These are phyloP conservation scores for Apophysomyces elegans DNA, from an alignment of 371 early-diverging fungal genomes.

Conservation along the genomic window DNA sequence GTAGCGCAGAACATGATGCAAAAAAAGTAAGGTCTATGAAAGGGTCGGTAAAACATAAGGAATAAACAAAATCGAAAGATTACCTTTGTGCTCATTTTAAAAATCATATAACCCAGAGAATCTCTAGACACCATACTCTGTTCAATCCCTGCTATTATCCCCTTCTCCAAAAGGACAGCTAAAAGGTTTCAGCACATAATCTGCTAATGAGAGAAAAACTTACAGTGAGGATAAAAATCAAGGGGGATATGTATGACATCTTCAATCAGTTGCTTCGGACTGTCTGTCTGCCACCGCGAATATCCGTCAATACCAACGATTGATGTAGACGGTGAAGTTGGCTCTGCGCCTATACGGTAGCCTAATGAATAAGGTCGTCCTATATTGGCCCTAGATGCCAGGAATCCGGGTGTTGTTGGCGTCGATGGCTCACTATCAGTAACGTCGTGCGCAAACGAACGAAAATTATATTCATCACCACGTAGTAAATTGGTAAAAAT, in stretches of 20 bases:
- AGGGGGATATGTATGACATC: constrained; percentile 59
- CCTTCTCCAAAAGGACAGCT: constrained; percentile 78
- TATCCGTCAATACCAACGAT: constrained; percentile 29
- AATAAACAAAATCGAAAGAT: neutral
- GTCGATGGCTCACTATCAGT: constrained; percentile 44
- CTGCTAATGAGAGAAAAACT: constrained; percentile 16
- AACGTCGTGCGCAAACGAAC: constrained; percentile 26
- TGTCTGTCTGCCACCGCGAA: constrained; percentile 46
- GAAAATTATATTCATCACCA: constrained; percentile 38
- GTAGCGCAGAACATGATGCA: constrained; percentile 72
- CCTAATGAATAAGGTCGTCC: constrained; percentile 48
- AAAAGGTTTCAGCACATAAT: constrained; percentile 12
- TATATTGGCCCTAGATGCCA: constrained; percentile 29
- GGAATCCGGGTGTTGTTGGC: constrained; percentile 38
- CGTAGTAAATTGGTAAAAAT: constrained; percentile 52
- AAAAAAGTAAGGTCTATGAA: constrained; percentile 75
- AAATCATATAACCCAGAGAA: constrained; percentile 64
- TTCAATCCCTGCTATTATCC: constrained; percentile 81
- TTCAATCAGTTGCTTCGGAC: constrained; percentile 30
- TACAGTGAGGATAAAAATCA: constrained; percentile 87
- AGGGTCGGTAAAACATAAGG: neutral
- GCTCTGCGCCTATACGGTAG: constrained; percentile 37
- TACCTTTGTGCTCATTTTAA: constrained; percentile 74
- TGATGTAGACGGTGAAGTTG: constrained; percentile 30
- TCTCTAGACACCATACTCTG: constrained; percentile 64